Evolutionary conservation across 2,329 filamentous ascomycete species (phyloP), one percentile per base, ranked within the genome.

Genomic region (Nigrograna mackinnonii): DNA sequence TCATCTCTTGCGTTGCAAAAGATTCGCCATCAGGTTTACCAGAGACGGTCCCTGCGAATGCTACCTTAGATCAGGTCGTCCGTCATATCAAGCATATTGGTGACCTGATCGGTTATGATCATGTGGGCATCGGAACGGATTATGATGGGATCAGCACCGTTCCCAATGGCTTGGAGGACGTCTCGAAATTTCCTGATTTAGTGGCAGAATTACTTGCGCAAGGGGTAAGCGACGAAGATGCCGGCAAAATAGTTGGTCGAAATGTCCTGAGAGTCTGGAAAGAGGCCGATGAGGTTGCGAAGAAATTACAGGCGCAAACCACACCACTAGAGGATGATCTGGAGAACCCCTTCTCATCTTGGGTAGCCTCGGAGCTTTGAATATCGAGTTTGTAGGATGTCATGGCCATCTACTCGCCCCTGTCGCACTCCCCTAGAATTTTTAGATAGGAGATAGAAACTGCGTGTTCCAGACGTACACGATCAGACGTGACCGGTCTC

Each of bases 71-170:
- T 18, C 87, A 90, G 44, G 87, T 95, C 1, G 89, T 82, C 2
- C 77, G 83, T 46, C 91, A 96, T 66, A 85, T 96, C 46, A 75
- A 82, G 48, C 79, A 96, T 62, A 91, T 96, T 50, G 91, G 89
- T 1, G 73, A 87, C 24, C 71, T 85, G 22, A 89, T 95, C 46
- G 91, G 92, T 4, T 96, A 86, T 55, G 86, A 90, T 28, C 80
- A 95, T 63, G 89, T 96, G 9, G 91, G 91, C 1, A 68, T 96
- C 13, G 91, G 91, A 0, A 90, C 86, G 40, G 92, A 97, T 66
- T 96, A 91, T 64, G 91, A 96, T 64, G 92, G 83, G 6, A 91
- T 91, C 43, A 60, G 66, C 1, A 66, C 56, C 1, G 84, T 84
- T 4, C 90, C 91, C 0, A 64, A 73, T 40, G 92, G 91, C 0